Percentiles rank a stretch among this genome's conserved stretches.
phyloP scores from a whole-genome alignment of 176 grass and related monocot genomes.

The Zizania latifolia region DNA sequence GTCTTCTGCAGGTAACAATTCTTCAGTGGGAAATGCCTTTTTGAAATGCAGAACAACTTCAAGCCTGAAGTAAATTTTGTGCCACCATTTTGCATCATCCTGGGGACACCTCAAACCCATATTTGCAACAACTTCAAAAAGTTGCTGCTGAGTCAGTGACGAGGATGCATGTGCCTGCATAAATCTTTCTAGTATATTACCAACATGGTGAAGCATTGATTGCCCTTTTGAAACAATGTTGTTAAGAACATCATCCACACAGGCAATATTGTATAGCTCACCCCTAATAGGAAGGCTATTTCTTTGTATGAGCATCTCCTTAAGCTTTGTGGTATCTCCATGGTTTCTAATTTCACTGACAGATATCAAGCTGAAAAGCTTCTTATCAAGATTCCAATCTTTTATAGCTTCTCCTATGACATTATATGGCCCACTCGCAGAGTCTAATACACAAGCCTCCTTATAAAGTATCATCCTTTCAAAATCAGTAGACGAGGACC shows the following conservation, averaged over 20 bases:
- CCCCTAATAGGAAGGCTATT: constrained; percentile 39
- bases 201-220: constrained; percentile 26
- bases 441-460: constrained; percentile 34
- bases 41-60: constrained; percentile 41
- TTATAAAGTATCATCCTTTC: constrained; percentile 46
- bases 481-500: constrained; percentile 28
- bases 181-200: constrained; percentile 39
- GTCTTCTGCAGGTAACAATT: constrained; percentile 33
- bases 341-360: constrained; percentile 24
- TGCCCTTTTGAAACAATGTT: constrained; percentile 34
- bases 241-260: constrained; percentile 38
- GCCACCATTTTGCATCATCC: constrained; percentile 47
- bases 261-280: constrained; percentile 40
- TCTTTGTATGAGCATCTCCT: constrained; percentile 28
- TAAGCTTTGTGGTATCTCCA: constrained; percentile 21
- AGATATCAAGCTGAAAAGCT: constrained; percentile 42
- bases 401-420: constrained; percentile 49
- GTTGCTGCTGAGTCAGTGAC: constrained; percentile 19
- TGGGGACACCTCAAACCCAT: constrained; percentile 43
- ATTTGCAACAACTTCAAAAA: constrained; percentile 27
- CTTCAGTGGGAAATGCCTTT: constrained; percentile 36
- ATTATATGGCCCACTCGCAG: constrained; percentile 33
- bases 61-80: constrained; percentile 44
- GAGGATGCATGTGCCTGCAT: constrained; percentile 12
- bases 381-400: constrained; percentile 54